Evolutionary conservation across 371 early-diverging fungal genomes (phyloP), one percentile per base, ranked within the genome.

Genomic region (Blakeslea trispora): DNA sequence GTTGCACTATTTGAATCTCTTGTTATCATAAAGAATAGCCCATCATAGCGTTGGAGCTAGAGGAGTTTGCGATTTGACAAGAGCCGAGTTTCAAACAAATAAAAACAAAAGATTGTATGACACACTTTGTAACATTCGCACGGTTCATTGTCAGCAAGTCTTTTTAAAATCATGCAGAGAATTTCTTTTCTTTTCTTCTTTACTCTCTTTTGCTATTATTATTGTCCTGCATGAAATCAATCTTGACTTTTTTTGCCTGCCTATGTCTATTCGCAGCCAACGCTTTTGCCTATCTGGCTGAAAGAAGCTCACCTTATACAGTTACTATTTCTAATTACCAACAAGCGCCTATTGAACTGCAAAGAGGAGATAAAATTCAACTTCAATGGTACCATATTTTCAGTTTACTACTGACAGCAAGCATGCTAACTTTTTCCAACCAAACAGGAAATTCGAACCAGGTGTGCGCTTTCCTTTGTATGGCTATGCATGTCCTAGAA

Each of bases 401-500:
- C 11, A 37, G 11, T 10, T 3, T 37, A 37, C 7, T 37, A 10
- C 11, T 37, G 37, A 37, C 14, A 37, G 7, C n/a, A 28, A 28
- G 5, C 7, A 28, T 28, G 7, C 28, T 28, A 28, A 28, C 28
- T 28, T 28, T 28, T 7, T 28, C 3, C 7, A 28, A 28, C 3
- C 14, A 14, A 37, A 35, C 49, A 64, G 64, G 64, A 49, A 37
- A 10, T 15, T 64, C 7, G 44, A 40, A 35, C 60, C 64, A 18
- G 54, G 55, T 17, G 53, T 59, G 15, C 35, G 55, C 17, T 55
- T 52, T 24, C 64, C 64, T 22, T 24, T 64, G 15, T 64, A 64
- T 44, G 64, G 64, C 11, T 64, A 64, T 41, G 64, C 64, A 18
- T 59, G 59, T 23, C 50, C 64, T 18, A 63, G 31, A 32, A 52